A percentile compares a stretch with the other conserved stretches of the same genome.
Conservation (phyloP, 352 stramenopile species). For the Globisporangium spinosum region DNA sequence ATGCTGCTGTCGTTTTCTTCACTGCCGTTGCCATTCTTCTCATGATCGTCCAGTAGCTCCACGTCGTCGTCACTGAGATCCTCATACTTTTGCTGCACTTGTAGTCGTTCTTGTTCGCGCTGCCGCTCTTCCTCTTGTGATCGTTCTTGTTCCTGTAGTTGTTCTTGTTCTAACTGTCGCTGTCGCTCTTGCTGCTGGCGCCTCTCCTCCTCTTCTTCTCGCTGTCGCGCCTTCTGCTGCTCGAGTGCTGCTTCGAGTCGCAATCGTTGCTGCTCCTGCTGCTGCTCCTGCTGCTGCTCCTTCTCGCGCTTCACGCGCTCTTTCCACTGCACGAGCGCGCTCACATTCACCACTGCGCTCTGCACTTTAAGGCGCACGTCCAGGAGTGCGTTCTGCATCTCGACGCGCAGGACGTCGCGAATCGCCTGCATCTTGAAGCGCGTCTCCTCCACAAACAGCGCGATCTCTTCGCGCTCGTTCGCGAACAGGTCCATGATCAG, state of each 20-base stretch:
- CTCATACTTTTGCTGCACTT: background rate
- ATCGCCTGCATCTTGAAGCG: constrained; percentile 22
- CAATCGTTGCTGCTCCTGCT: constrained; percentile 8
- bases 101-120: background rate
- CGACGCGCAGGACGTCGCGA: constrained; percentile 24
- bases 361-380: constrained; percentile 18
- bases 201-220: background rate
- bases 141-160: background rate
- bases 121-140: background rate
- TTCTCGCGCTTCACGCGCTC: constrained; percentile 1
- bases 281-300: constrained; percentile 13
- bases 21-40: background rate
- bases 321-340: background rate
- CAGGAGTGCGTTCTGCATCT: constrained; percentile 21
- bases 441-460: constrained; percentile 22
- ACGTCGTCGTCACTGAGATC: background rate
- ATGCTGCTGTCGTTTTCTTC: background rate
- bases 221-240: background rate
- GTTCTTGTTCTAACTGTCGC: background rate
- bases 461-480: constrained; percentile 22
- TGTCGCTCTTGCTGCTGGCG: background rate
- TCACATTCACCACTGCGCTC: constrained; percentile 19
- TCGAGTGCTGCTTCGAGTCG: background rate
- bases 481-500: constrained; percentile 18
- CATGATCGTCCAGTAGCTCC: background rate